phyloP scores from a whole-genome alignment of 164 flowering plant genomes.

The Annona cherimola region DNA sequence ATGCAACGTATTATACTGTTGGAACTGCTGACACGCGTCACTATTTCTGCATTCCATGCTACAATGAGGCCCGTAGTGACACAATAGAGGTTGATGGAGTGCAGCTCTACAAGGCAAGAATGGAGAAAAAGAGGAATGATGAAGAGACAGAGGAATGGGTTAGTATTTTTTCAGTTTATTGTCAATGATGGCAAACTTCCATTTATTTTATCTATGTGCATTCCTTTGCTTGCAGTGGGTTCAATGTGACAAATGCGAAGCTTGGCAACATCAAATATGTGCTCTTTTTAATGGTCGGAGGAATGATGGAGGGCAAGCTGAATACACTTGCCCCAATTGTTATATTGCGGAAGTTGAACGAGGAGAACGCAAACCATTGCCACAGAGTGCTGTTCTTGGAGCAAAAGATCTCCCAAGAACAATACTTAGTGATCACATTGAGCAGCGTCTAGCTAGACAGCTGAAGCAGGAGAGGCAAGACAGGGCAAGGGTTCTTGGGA shows the following conservation, averaged over 20 bases:
- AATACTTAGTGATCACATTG: slow-evolving; percentile 92
- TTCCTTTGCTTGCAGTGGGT: slow-evolving; percentile 75
- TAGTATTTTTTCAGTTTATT: slow-evolving; percentile 8
- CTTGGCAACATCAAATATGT: slow-evolving; percentile 99
- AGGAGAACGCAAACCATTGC: slow-evolving; percentile 87
- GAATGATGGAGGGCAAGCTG: slow-evolving; percentile 98
- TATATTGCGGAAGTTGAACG: slow-evolving; percentile 74
- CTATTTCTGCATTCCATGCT: slow-evolving; percentile 89
- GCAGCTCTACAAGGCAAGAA: slow-evolving; percentile 50
- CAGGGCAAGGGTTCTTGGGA: slow-evolving; percentile 72
- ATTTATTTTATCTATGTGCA: background rate
- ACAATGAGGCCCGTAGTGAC: slow-evolving; percentile 89
- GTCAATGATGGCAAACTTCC: background rate
- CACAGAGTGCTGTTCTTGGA: slow-evolving; percentile 98
- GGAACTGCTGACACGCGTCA: slow-evolving; percentile 93
- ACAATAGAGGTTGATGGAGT: slow-evolving; percentile 67
- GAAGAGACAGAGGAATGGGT: slow-evolving; percentile 99
- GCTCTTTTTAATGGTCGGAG: slow-evolving; percentile 94
- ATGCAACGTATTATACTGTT: slow-evolving; percentile 78
- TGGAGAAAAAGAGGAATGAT: slow-evolving; percentile 94
- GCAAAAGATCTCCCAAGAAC: slow-evolving; percentile 98
- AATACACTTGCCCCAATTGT: slow-evolving; percentile 96
- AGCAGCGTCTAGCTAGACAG: slow-evolving; percentile 58
- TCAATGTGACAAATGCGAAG: slow-evolving; percentile 98
- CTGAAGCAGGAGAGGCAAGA: slow-evolving; percentile 82